Percentiles rank a stretch among this genome's conserved stretches.
These are phyloP conservation scores for Amylostereum areolatum DNA, from an alignment of 1,284 basidiomycete species.

Conservation along the genomic window DNA sequence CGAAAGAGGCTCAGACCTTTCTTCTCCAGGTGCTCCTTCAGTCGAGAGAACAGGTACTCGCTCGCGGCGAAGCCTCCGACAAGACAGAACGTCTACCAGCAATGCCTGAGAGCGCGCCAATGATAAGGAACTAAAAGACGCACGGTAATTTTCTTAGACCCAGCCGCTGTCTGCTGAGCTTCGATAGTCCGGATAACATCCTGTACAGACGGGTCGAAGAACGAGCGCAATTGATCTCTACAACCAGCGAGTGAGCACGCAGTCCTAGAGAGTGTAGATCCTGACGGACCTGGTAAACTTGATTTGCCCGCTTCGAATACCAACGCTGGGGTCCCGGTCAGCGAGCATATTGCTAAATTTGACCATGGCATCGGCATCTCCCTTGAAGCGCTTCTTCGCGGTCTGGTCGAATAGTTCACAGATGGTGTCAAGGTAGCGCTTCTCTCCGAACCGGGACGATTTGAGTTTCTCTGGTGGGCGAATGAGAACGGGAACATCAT, in stretches of 20 bases:
- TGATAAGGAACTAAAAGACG: not conserved
- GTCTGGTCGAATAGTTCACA: constrained; percentile 42
- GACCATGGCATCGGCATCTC: constrained; percentile 38
- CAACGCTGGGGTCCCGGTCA: constrained; percentile 38
- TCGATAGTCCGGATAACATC: constrained; percentile 32
- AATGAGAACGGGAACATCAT: constrained; percentile 17
- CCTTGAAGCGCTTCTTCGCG: constrained; percentile 41
- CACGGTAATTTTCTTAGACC: constrained; percentile 32
- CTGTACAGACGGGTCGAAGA: constrained; percentile 33
- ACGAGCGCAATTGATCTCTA: constrained; percentile 33
- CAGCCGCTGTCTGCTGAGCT: constrained; percentile 20
- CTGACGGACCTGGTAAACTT: constrained; percentile 34
- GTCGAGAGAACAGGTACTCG: constrained; percentile 37
- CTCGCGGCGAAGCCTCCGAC: constrained; percentile 48
- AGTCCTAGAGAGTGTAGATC: not conserved
- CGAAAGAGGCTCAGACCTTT: constrained; percentile 25
- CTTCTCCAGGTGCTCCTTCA: constrained; percentile 25
- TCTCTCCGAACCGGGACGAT: constrained; percentile 21
- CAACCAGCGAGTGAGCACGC: not conserved
- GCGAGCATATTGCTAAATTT: constrained; percentile 38
- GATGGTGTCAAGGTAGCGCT: constrained; percentile 37
- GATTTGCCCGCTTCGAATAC: constrained; percentile 41
- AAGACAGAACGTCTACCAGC: constrained; percentile 28
- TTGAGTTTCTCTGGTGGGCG: constrained; percentile 24
- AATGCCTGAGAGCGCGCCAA: not conserved